Base-by-base conservation (phyloP, 345 rosid species). In the Eucalyptus dawsonii region DNA sequence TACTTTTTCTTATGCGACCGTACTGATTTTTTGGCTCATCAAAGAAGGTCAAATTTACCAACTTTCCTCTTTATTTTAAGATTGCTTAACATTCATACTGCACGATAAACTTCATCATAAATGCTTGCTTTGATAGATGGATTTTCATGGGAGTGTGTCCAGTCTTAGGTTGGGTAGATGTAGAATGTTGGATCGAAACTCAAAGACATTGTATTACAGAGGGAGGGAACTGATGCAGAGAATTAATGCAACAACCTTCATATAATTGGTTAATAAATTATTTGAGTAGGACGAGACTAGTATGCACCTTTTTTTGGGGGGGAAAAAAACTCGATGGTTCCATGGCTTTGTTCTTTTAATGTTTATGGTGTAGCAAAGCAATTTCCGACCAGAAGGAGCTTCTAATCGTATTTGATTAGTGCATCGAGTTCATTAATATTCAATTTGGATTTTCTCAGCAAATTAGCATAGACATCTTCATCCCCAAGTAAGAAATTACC, bases 1-100 rank as follows among this genome's bases (percentile, higher is more conserved):
- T 98, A 97, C 89, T 95, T 92, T 91, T 98, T 94, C 92, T 14
- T 98, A 62, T 98, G 99, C 56, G 99, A 98, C 89, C 98, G 99
- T 22, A 97, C 98, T 29, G 97, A 98, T 94, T 62, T 96, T 95
- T 98, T 92, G 93, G 89, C 80, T 92, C 99, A 27, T 92, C 99
- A 11, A 95, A 91, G 89, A 98, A 98, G 99, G 99, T 98, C 87
- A 87, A 80, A 58, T 54, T 90, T 87, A 89, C 80, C 88, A 45
- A 37, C 29, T 17, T 88, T 29, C 53, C 89, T 53, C 50, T 15
- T 86, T 42, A 65, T 22, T 54, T 9, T 86, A 24, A 47, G 49
- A 80, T 29, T 60, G 81, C 80, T 76, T 89, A 45, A 81, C 14
- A 49, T 72, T 83, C 47, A 37, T 69, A 49, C 67, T 29, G 53